Percentiles rank a stretch among this genome's conserved stretches.
These are phyloP conservation scores for Sugiyamaella grinbergsii DNA, from an alignment of 1,139 yeast species.

Conservation along the genomic window DNA sequence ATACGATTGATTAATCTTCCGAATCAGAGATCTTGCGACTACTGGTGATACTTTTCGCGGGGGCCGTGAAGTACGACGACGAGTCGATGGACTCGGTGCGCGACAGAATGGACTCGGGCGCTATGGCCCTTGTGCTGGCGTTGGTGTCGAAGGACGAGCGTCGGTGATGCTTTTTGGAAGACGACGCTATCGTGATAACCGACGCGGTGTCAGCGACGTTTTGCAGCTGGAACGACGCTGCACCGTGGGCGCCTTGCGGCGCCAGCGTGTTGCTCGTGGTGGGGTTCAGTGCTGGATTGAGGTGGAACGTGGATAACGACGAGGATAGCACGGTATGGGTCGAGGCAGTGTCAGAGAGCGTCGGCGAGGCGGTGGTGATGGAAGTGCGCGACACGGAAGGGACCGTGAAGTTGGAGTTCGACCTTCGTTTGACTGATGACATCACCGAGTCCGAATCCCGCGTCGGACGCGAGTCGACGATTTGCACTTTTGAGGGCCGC, in stretches of 20 bases:
- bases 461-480: constrained; percentile 28
- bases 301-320: constrained; percentile 25
- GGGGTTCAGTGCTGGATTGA: constrained; percentile 5
- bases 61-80: constrained; percentile 21
- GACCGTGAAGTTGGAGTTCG: constrained; percentile 39
- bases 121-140: constrained; percentile 45
- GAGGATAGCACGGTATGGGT: constrained; percentile 28
- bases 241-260: constrained; percentile 15
- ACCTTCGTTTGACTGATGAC: constrained; percentile 32
- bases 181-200: constrained; percentile 45
- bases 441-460: constrained; percentile 26
- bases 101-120: constrained; percentile 42
- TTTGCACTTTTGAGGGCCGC: constrained; percentile 31
- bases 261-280: constrained; percentile 12
- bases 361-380: constrained; percentile 36
- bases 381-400: constrained; percentile 39
- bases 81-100: constrained; percentile 36
- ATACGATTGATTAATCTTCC: constrained; percentile 4
- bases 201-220: constrained; percentile 40
- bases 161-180: constrained; percentile 41
- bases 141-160: constrained; percentile 45
- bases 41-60: constrained; percentile 25
- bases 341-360: constrained; percentile 32
- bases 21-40: constrained; percentile 17
- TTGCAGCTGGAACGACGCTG: constrained; percentile 16